phyloP scores from a whole-genome alignment of 805 yeast species.

The Sungouiella blattae region DNA sequence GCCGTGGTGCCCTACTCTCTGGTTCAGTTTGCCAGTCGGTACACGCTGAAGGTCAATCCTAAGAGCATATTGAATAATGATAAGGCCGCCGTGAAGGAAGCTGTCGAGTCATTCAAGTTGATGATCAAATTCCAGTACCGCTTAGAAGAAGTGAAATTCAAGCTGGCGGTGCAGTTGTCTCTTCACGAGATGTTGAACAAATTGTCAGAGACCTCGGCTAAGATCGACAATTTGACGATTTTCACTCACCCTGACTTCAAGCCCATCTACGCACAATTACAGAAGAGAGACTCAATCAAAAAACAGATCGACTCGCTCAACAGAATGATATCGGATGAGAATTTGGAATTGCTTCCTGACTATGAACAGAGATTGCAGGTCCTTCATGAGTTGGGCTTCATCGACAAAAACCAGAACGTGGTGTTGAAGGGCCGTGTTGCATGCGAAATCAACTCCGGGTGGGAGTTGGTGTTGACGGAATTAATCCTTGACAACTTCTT shows the following conservation, averaged over 20 bases:
- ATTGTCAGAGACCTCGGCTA: slow-evolving; percentile 31
- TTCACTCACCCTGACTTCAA: slow-evolving; percentile 43
- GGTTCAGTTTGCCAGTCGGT: slow-evolving; percentile 44
- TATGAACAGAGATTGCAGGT: slow-evolving; percentile 86
- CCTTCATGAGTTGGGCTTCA: slow-evolving; percentile 70
- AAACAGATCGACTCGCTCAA: slow-evolving; percentile 53
- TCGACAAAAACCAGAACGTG: slow-evolving; percentile 73
- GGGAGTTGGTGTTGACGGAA: slow-evolving; percentile 88
- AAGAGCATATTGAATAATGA: slow-evolving; percentile 36
- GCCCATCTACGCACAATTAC: slow-evolving; percentile 41
- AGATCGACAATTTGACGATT: slow-evolving; percentile 23
- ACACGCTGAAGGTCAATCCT: slow-evolving; percentile 29
- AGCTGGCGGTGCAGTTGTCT: slow-evolving; percentile 26
- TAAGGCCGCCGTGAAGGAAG: slow-evolving; percentile 30
- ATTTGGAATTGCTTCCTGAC: slow-evolving; percentile 85
- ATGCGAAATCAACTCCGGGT: slow-evolving; percentile 87
- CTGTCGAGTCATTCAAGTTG: slow-evolving; percentile 31
- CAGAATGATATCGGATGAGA: slow-evolving; percentile 75
- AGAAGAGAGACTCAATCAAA: slow-evolving; percentile 44
- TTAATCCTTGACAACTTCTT: slow-evolving; percentile 85
- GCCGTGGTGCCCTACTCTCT: slow-evolving; percentile 38
- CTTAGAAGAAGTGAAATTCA: slow-evolving; percentile 45
- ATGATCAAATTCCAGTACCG: slow-evolving; percentile 35
- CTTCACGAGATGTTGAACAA: slow-evolving; percentile 36
- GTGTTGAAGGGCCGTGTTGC: slow-evolving; percentile 89